Evolutionary conservation across 2,329 filamentous ascomycete species (phyloP), one percentile per base, ranked within the genome.

Genomic region (Teratosphaeria pseudoeucalypti): DNA sequence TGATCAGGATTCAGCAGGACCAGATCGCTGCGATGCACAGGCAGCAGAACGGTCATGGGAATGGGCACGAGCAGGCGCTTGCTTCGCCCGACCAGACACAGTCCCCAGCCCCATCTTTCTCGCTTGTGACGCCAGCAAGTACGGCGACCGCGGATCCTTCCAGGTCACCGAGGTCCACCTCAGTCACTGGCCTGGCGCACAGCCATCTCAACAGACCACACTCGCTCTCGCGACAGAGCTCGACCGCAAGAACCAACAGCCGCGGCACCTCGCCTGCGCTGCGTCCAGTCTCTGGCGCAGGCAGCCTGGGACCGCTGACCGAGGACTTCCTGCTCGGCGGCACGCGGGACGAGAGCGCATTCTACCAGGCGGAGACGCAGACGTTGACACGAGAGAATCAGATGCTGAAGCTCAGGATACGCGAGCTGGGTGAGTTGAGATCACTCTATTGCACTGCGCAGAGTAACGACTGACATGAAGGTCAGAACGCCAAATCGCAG

Each of bases 281-380:
- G 81, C 83, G 67, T 76, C 87, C 66, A 72, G 80, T 71, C 67
- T 87, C 68, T 37, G 27, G 27, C 19, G 53, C 26, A 73, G 82
- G 67, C 75, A 83, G 54, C 78, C 81, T 70, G 2, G 67, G 70
- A 14, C 67, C 67, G 1, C 49, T 67, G 55, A 67, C 65, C 5
- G 81, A 80, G 37, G 85, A 90, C 57, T 84, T 81, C 76, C 74
- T 81, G 55, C 78, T 87, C 1, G 82, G 81, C n/a, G 82, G 82
- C 23, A 68, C 73, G 2, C 57, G 88, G 19, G 88, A 91, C 67
- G 88, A 92, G 71, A 85, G 82, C 63, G 85, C 86, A 0, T 91
- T 90, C 71, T 92, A 92, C 68, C 88, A 91, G 71, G 88, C 88
- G 4, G 89, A 92, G 74, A 90, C 88, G 1, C 87, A 90, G 73